Evolutionary conservation across 176 grass and related monocot species (phyloP), one percentile per base, ranked within the genome.

Genomic region (Lolium multiflorum): DNA sequence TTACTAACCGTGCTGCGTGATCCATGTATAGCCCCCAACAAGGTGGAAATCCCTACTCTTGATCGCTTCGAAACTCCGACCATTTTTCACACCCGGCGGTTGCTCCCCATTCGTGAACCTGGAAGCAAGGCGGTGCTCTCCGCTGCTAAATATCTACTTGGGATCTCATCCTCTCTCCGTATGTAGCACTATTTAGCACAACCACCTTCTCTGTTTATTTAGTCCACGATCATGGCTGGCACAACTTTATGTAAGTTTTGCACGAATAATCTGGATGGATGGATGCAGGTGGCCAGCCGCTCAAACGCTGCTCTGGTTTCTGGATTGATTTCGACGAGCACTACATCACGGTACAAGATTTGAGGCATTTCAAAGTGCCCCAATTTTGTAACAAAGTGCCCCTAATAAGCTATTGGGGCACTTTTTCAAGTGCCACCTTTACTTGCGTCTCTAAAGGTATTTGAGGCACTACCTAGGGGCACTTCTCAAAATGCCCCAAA

Each of bases 141-240:
- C 0, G 70, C 20, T 2, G 43, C 70, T 22, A 73, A 14, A 73
- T 2, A 24, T 7, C 7, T 73, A 1, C 70, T 73, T 14, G 43
- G 70, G 70, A 13, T 73, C 10, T 73, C 70, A 73, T 73, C 70
- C 11, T 73, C 70, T 73, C 5, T 73, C 12, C 0, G 70, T 73
- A 48, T 22, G 41, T 7, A n/a, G n/a, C n/a, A 14, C 14, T 64
- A 73, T 48, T 7, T 6, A 21, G 41, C 21, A 7, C n/a, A 48
- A 24, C 5, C 69, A 14, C 70, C 8, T 41, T 47, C 18, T 22
- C 20, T 44, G 9, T n/a, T n/a, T 47, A 6, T 22, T 72, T 14
- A 14, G 13, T 48, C 43, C 31, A 35, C 31, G n/a, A 73, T 25
- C 43, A 12, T 25, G n/a, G 5, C 12, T 65, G 24, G 69, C 41